phyloP scores from a whole-genome alignment of 257 asterid species.

The Leonotis leonurus region DNA sequence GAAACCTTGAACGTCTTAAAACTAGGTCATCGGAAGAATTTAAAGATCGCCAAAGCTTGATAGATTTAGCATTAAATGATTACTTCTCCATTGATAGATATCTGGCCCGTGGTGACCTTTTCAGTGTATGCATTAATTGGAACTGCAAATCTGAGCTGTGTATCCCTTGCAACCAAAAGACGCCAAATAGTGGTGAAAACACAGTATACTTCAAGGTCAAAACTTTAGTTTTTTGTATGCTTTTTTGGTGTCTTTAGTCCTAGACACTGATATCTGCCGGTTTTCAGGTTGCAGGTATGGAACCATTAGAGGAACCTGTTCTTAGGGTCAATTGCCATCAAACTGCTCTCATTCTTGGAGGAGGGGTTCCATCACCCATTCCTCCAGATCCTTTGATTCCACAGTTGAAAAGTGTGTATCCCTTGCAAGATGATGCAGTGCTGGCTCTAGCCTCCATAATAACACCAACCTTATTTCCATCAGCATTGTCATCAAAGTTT shows the following conservation, averaged over 20 bases:
- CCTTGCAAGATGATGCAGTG: conserved; percentile 60
- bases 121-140: conserved; percentile 63
- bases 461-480: conserved; percentile 78
- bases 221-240: neutral
- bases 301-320: conserved; percentile 71
- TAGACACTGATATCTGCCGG: conserved; percentile 9
- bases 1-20: conserved; percentile 61
- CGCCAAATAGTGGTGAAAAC: conserved; percentile 36
- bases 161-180: conserved; percentile 58
- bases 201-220: conserved; percentile 74
- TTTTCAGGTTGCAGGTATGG: conserved; percentile 79
- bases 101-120: conserved; percentile 76
- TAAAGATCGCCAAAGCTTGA: conserved; percentile 75
- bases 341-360: conserved; percentile 93
- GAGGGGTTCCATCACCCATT: conserved; percentile 69
- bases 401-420: conserved; percentile 31
- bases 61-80: conserved; percentile 63
- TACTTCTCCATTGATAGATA: conserved; percentile 78
- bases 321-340: conserved; percentile 65
- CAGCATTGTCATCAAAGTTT: conserved; percentile 71
- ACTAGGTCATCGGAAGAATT: conserved; percentile 54
- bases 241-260: neutral
- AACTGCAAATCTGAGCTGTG: conserved; percentile 80
- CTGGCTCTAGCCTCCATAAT: conserved; percentile 67
- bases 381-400: conserved; percentile 67